A percentile compares a stretch with the other conserved stretches of the same genome.
phyloP scores from a whole-genome alignment of 1,139 yeast genomes.

The Debaryomycetaceae sp. region DNA sequence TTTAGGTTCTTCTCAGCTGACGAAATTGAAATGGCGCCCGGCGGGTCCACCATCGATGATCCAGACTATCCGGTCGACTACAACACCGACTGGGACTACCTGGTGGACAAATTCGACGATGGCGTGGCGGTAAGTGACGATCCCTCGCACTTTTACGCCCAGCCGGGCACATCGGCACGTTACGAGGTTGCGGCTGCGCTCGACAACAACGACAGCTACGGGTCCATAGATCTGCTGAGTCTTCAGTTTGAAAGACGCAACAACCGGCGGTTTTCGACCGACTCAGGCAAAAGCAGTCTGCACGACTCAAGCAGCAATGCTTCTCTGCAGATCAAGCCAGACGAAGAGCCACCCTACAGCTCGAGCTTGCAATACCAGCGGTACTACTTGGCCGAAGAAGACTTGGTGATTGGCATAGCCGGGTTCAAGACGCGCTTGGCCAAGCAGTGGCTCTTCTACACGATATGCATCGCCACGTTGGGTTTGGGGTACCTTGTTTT shows the following conservation, averaged over 20 bases:
- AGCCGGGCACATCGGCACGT: conserved; percentile 6
- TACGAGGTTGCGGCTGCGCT: background rate
- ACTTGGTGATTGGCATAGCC: conserved; percentile 87
- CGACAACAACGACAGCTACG: conserved; percentile 20
- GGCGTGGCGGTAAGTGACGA: conserved; percentile 9
- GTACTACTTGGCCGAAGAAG: conserved; percentile 92
- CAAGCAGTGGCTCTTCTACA: conserved; percentile 46
- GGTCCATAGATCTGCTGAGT: conserved; percentile 26
- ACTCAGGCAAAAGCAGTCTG: conserved; percentile 18
- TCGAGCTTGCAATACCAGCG: conserved; percentile 59
- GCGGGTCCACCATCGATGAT: conserved; percentile 74
- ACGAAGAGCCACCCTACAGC: conserved; percentile 39
- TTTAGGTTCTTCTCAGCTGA: conserved; percentile 81
- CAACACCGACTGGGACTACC: conserved; percentile 67
- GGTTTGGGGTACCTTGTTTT: conserved; percentile 72
- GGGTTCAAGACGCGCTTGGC: conserved; percentile 63
- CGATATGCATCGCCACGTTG: conserved; percentile 52
- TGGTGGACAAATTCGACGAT: conserved; percentile 42
- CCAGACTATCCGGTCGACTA: conserved; percentile 52
- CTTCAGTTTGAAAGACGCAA: conserved; percentile 22
- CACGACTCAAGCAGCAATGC: conserved; percentile 9
- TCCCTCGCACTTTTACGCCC: conserved; percentile 2
- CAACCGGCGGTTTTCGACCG: conserved; percentile 25
- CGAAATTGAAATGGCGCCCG: conserved; percentile 83
- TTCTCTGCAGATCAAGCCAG: conserved; percentile 6